Evolutionary conservation across 129 eudicot genomes (phyloP), one percentile per base, ranked within the genome.

Genomic region (Solidago caesia): DNA sequence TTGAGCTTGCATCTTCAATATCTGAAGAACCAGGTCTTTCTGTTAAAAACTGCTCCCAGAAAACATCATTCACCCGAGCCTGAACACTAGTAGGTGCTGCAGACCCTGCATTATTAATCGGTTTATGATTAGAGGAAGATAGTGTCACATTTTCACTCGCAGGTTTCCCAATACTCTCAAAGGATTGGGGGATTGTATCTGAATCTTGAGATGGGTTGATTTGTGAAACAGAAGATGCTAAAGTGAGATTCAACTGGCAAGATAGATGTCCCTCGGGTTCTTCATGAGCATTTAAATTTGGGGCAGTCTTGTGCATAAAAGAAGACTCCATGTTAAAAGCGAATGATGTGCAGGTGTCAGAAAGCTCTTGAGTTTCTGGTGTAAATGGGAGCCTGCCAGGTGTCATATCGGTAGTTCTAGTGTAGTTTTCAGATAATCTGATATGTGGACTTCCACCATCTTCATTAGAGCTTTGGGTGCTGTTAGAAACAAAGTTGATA

Each of bases 41-140:
- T 0, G 98, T 93, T 43, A 93, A 79, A 73, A 92, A 92, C 83
- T 93, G 98, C 79, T 93, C 98, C 98, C 98, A 93, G 58, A 90
- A 93, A 11, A 79, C 85, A 80, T 93, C 96, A 72, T 93, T 93
- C 61, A 90, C 96, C 69, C 88, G 83, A 26, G 80, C 67, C 67
- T 76, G 93, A 39, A 58, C 75, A 42, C 74, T 52, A 67, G 85
- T 72, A 56, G 84, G 84, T 42, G 21, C 86, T 55, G 63, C 86
- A 67, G 65, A 75, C 66, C 51, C 41, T 60, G 65, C 41, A 4
- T 45, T 82, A 44, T 77, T 79, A 78, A 59, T 41, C 8, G 78
- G 78, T 5, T 67, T 77, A 49, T 75, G 81, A 56, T 46, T 74
- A 16, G 81, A 62, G 53, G 87, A 76, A 48, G 89, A 77, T 61